These are phyloP conservation scores for Brasenia schreberi DNA, from an alignment of 164 flowering plant genomes.

Conservation along the genomic window DNA sequence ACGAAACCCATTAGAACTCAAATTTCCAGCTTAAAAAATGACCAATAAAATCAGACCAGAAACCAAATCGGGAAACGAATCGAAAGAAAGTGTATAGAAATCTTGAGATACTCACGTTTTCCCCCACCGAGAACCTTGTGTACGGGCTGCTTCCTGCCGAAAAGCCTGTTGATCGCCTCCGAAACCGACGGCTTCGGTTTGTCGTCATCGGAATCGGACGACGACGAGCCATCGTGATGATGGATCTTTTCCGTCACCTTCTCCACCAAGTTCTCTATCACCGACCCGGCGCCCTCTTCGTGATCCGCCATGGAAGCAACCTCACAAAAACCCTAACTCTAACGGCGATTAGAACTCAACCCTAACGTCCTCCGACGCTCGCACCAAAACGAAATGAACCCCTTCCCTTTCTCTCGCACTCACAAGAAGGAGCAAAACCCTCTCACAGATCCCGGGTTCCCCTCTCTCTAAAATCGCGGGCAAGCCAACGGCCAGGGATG, in stretches of 20 bases:
- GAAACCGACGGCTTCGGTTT: conserved; percentile 25
- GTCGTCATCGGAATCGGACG: conserved; percentile 19
- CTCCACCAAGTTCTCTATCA: conserved; percentile 38
- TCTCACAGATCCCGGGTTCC: not conserved
- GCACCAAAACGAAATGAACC: not conserved
- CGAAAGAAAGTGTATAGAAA: not conserved
- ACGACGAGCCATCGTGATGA: conserved; percentile 24
- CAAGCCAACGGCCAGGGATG: not conserved
- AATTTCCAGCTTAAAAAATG: no score
- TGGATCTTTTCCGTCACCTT: conserved; percentile 55
- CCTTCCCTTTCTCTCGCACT: no score
- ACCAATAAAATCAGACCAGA: not conserved
- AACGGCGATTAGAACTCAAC: conserved; percentile 1
- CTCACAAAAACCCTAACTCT: conserved; percentile 2
- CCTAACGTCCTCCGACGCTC: conserved; percentile 2
- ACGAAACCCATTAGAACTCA: no score
- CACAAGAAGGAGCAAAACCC: not conserved
- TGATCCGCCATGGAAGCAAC: conserved; percentile 12
- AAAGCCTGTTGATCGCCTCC: conserved; percentile 33
- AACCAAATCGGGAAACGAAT: not conserved
- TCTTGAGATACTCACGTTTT: conserved; percentile 33
- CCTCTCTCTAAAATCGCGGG: not conserved
- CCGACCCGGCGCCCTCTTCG: conserved; percentile 10
- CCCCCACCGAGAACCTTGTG: conserved; percentile 82
- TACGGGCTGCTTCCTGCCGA: conserved; percentile 68